Conservation (phyloP, 257 asterid species). For the Przewalskia tangutica region DNA sequence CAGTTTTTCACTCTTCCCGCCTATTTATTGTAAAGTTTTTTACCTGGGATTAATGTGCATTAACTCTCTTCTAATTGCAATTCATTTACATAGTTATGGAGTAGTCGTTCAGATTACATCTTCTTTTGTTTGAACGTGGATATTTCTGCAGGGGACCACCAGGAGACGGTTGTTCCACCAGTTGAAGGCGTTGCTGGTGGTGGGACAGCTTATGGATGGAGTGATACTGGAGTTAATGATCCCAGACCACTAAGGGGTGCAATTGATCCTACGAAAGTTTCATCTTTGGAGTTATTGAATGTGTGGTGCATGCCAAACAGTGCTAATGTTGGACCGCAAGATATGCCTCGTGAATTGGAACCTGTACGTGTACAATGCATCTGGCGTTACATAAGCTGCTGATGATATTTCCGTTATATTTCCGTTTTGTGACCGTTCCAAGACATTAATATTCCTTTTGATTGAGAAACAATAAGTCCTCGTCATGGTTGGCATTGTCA, state of each 20-base stretch:
- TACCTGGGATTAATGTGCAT: not conserved
- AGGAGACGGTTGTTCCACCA: slow-evolving; percentile 59
- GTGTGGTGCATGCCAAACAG: slow-evolving; percentile 96
- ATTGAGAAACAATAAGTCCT: not conserved
- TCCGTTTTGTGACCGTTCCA: not conserved
- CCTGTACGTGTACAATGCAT: slow-evolving; percentile 39
- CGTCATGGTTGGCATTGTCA: not conserved
- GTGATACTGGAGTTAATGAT: slow-evolving; percentile 47
- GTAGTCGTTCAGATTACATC: not conserved
- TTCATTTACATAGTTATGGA: not conserved
- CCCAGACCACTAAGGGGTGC: slow-evolving; percentile 44
- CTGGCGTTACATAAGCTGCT: not conserved
- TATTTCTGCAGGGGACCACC: slow-evolving; percentile 46
- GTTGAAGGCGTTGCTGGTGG: slow-evolving; percentile 98
- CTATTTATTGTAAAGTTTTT: too few relatives aligned
- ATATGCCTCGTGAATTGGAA: slow-evolving; percentile 75
- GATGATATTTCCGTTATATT: not conserved
- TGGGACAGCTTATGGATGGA: slow-evolving; percentile 95
- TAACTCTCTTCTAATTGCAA: not conserved
- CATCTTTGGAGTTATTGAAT: slow-evolving; percentile 68
- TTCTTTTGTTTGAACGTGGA: not conserved
- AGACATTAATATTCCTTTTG: not conserved
- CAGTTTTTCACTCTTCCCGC: too few relatives aligned
- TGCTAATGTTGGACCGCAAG: slow-evolving; percentile 90
- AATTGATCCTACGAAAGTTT: slow-evolving; percentile 74